Conservation (phyloP, 2,329 filamentous ascomycete genomes). For the Arthrocladium fulminans region DNA sequence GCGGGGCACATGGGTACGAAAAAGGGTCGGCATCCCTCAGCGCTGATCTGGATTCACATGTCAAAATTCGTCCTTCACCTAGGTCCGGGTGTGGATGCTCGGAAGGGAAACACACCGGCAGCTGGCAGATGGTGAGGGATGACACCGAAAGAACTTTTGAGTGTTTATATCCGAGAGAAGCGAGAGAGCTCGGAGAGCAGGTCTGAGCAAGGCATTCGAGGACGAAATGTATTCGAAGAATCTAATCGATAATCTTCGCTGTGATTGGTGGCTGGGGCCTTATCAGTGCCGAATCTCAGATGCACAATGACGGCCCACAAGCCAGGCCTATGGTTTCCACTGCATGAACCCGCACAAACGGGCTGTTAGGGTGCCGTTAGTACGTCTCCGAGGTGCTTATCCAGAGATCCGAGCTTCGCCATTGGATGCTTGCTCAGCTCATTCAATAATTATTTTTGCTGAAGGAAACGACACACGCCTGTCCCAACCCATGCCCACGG, state of each 20-base stretch:
- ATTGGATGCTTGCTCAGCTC: not conserved
- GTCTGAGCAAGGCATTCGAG: constrained; percentile 3
- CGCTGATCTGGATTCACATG: not conserved
- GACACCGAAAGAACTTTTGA: not conserved
- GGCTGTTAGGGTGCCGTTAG: not conserved
- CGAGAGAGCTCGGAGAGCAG: not conserved
- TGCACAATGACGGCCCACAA: not conserved
- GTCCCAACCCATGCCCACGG: not conserved
- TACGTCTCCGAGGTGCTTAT: constrained; percentile 1
- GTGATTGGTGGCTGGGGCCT: constrained; percentile 2
- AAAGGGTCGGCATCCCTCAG: not conserved
- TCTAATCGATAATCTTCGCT: not conserved
- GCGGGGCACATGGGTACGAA: not conserved
- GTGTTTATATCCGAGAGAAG: not conserved
- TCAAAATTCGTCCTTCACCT: not conserved
- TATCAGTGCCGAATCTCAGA: constrained; percentile 9
- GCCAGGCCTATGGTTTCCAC: not conserved
- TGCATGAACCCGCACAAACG: constrained; percentile 8
- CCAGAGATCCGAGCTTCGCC: not conserved
- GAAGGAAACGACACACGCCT: not conserved
- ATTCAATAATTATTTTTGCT: not conserved
- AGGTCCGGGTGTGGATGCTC: constrained; percentile 1
- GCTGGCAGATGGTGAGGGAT: constrained; percentile 1
- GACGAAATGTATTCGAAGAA: constrained; percentile 10
- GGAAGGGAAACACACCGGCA: not conserved